Conservation (phyloP, 148 eudicot species). For the Silene conica region DNA sequence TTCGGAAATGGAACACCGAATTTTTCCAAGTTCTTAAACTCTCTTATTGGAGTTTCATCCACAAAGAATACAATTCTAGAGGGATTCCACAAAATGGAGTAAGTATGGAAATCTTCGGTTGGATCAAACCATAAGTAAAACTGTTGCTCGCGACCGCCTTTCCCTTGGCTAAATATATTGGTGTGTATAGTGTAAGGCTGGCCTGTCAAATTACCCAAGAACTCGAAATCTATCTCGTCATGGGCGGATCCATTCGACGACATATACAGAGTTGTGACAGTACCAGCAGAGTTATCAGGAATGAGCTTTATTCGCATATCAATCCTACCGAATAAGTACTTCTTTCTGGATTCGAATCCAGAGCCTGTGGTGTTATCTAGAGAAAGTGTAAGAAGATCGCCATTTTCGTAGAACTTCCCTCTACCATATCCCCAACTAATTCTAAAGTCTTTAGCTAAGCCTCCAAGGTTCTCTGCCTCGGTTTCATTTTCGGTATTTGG, state of each 20-base stretch:
- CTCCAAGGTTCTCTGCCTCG: constrained; percentile 16
- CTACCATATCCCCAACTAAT: constrained; percentile 38
- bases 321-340: constrained; percentile 36
- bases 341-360: constrained; percentile 34
- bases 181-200: constrained; percentile 43
- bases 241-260: constrained; percentile 32
- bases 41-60: constrained; percentile 33
- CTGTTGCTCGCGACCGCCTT: constrained; percentile 38
- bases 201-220: constrained; percentile 39
- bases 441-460: constrained; percentile 31
- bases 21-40: constrained; percentile 32
- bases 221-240: constrained; percentile 47
- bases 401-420: constrained; percentile 33
- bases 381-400: constrained; percentile 30
- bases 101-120: constrained; percentile 32
- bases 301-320: constrained; percentile 37
- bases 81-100: constrained; percentile 42
- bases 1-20: constrained; percentile 40
- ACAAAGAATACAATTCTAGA: constrained; percentile 33
- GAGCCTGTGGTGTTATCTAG: constrained; percentile 37
- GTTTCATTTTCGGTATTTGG: background rate
- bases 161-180: constrained; percentile 32
- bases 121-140: constrained; percentile 44
- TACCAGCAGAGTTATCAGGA: constrained; percentile 38
- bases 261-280: constrained; percentile 41